Evolutionary conservation across 2,329 filamentous ascomycete genomes (phyloP), one percentile per base, ranked within the genome.

Genomic region (Monosporascus sp.): DNA sequence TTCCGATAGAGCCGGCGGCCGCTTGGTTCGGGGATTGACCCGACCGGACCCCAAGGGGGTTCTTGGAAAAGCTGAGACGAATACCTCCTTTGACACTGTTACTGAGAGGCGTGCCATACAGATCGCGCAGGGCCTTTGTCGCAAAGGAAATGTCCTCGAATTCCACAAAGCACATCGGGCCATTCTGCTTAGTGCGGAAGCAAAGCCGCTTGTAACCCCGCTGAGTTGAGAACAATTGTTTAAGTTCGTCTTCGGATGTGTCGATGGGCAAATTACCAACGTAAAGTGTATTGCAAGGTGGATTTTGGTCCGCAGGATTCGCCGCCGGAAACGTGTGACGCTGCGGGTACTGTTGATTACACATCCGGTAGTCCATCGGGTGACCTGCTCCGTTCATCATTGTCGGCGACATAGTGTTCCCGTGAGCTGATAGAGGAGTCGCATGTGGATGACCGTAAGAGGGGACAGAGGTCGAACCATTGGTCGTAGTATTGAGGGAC

Each of bases 151-250:
- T 81, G 63, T 97, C 92, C 65, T 97, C 93, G 62, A 97, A 99
- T 70, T 99, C 94, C 38, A 99, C 94, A 70, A 97, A 97, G 68
- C 94, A 97, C 92, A 97, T 97, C 2, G 93, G 93, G 0, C 93
- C 93, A 62, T 97, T 96, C 60, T 89, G 84, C 75, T 97, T 97
- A 51, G 91, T 95, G 37, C 93, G 83, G 77, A 97, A 96, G 67
- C 91, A 96, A 7, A 99, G 83, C 27, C 94, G 83, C 73, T 96
- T 97, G 75, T 97, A 99, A 3, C 94, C 94, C 47, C 92, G 86
- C 69, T 95, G 90, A 71, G 92, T 93, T 25, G 88, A 91, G 67
- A 99, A 99, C 65, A 97, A 81, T 22, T 88, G 84, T 72, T 97
- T 97, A 52, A 99, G 81, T 69, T 97, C 94, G 66, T 97, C 93